Evolutionary conservation across 1,284 basidiomycete species (phyloP), one percentile per base, ranked within the genome.

Genomic region (Ganoderma boninense): DNA sequence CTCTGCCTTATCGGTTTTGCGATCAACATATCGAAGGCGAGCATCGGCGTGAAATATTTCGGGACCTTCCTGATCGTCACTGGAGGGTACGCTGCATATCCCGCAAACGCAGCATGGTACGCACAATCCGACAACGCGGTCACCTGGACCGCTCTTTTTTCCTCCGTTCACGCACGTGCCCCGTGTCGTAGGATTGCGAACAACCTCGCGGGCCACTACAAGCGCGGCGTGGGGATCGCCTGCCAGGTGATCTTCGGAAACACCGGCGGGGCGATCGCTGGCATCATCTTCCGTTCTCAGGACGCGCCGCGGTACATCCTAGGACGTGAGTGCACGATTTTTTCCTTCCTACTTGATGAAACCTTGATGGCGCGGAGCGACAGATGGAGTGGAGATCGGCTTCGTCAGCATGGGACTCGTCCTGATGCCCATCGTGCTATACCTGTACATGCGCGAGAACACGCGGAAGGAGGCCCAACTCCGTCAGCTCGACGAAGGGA

Each of bases 321-420:
- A 54, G 91, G 91, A 43, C 87, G 91, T 90, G 71, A 65, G 86
- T 82, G 32, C 29, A 35, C 20, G 8, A 20, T 1, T 5, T 32
- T 16, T 8, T 6, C 29, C 20, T 32, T 10, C 16, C 18, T 10
- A n/a, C n/a, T n/a, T n/a, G n/a, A n/a, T n/a, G n/a, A 29, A 29
- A 32, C 8, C 16, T 1, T 35, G 32, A 35, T 3, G 3, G 32
- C 32, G 6, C 38, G 6, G 38, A 1, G 8, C 11, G 20, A 29
- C 4, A 57, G 54, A 57, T 57, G 54, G 29, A 5, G 26, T 57
- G 14, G 54, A 57, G 54, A 78, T 93, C 42, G 90, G 90, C 84
- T 90, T 93, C 67, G 84, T 92, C 35, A 86, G 85, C 2, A 86
- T 93, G 52, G 91, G 92, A 0, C 81, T 92, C 71, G 82, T 91